Evolutionary conservation across 108 stramenopile genomes (phyloP), one percentile per base, ranked within the genome.

Genomic region (Cylindrotheca closterium): DNA sequence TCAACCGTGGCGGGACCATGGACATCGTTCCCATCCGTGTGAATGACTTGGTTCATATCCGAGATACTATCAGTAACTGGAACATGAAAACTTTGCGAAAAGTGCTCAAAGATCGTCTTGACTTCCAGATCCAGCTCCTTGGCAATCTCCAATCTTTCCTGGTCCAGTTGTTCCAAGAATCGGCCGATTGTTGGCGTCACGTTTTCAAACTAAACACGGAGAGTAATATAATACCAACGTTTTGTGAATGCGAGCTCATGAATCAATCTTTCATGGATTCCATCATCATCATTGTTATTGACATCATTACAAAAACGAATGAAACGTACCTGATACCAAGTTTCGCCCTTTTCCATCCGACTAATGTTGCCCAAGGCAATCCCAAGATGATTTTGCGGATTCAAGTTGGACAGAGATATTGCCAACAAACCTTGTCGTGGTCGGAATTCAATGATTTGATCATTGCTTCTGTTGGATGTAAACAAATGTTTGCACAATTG

Each of bases 1-100:
- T 83, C 68, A 1, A 78, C 74, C 17, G 34, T 26, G 23, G 65
- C 45, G 15, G 86, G 86, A 5, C 86, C 86, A 31, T 81, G 53
- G 0, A 87, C 86, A 65, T 87, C 86, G 55, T 79, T 83, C 26
- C 77, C 70, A n/a, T 47, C 29, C 29, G 81, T 63, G 47, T 82
- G 75, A 60, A 87, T 84, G 48, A 64, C 64, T 59, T 83, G 86
- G 58, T 83, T 83, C 86, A 87, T 87, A 45, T 87, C 86, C 25
- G 82, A 80, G 12, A 87, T 75, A 30, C 77, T 73, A 28, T 33
- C 54, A 0, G 68, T 58, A 65, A 83, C 56, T 22, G 85, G 82
- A 0, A 86, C 82, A 67, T 81, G 80, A 56, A 86, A 86, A 7
- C 71, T 71, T 56, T 77, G 75, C 4, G 77, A 79, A 58, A 83